phyloP scores from a whole-genome alignment of 1,139 yeast genomes.

The Kluyveromyces marxianus region DNA sequence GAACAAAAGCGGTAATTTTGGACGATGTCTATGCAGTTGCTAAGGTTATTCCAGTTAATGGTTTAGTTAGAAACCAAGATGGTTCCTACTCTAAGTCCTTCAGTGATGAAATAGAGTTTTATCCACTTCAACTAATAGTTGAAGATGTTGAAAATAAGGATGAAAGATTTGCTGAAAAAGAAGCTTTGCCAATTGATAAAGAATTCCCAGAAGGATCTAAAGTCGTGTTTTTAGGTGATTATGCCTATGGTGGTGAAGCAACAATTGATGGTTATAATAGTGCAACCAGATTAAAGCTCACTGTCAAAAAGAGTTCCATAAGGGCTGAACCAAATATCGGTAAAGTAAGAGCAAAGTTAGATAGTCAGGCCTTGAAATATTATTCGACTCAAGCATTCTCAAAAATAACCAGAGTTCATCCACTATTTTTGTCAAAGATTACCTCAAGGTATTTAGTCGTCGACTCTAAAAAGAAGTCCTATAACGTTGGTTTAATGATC shows the following conservation, averaged over 20 bases:
- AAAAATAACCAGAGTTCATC: conserved; percentile 48
- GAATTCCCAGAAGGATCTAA: conserved; percentile 73
- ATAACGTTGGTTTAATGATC: conserved; percentile 79
- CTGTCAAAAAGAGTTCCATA: conserved; percentile 46
- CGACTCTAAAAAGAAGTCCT: conserved; percentile 43
- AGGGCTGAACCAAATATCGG: conserved; percentile 60
- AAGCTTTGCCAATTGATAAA: conserved; percentile 68
- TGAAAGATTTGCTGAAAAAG: conserved; percentile 60
- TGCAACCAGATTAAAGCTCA: conserved; percentile 43
- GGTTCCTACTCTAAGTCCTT: conserved; percentile 78
- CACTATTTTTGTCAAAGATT: conserved; percentile 64
- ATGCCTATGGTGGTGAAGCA: conserved; percentile 85
- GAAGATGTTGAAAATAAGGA: conserved; percentile 70
- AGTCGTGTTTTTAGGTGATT: conserved; percentile 79
- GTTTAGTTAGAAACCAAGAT: conserved; percentile 56
- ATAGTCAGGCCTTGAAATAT: conserved; percentile 49
- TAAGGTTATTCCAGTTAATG: conserved; percentile 68
- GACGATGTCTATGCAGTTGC: conserved; percentile 52
- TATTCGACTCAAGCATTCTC: conserved; percentile 63
- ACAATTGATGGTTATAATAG: conserved; percentile 55
- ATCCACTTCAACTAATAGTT: conserved; percentile 75
- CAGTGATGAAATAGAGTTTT: conserved; percentile 44
- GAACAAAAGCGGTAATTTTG: conserved; percentile 51
- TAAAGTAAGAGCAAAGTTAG: conserved; percentile 47
- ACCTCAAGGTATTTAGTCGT: conserved; percentile 66